phyloP scores from a whole-genome alignment of 202 grass and related monocot genomes.

The Hordeum pubiflorum region DNA sequence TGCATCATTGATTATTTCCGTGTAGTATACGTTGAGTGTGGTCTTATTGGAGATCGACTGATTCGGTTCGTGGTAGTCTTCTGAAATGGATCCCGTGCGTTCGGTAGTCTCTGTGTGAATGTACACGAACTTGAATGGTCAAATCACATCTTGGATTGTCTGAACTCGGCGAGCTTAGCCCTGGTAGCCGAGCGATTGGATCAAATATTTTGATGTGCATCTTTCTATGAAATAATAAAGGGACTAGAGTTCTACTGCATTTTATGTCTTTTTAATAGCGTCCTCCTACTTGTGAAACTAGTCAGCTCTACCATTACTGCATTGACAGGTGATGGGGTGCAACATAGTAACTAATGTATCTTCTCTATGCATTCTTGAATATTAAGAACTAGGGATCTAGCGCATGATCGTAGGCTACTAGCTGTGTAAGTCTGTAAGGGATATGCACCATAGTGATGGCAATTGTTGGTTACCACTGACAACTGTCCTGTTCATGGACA shows the following conservation, averaged over 20 bases:
- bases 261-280: not conserved
- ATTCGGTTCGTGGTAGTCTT: not conserved
- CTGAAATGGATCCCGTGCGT: constrained; percentile 6
- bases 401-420: not conserved
- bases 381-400: not conserved
- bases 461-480: not conserved
- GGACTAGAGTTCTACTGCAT: not conserved
- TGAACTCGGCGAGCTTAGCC: not conserved
- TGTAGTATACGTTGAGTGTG: not conserved
- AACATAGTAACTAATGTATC: not conserved
- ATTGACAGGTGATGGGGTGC: not conserved
- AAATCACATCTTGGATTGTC: not conserved
- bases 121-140: not conserved
- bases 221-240: not conserved
- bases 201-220: constrained; percentile 6
- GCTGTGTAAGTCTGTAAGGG: not conserved
- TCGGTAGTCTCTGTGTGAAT: not conserved
- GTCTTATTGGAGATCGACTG: not conserved
- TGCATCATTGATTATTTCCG: not conserved
- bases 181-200: not conserved
- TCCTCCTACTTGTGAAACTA: not conserved
- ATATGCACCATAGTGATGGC: not conserved
- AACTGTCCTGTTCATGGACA: not conserved
- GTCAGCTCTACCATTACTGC: not conserved
- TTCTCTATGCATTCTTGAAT: not conserved